Conservation (phyloP, 1,284 basidiomycete species). For the Kalmanozyma brasiliensis region DNA sequence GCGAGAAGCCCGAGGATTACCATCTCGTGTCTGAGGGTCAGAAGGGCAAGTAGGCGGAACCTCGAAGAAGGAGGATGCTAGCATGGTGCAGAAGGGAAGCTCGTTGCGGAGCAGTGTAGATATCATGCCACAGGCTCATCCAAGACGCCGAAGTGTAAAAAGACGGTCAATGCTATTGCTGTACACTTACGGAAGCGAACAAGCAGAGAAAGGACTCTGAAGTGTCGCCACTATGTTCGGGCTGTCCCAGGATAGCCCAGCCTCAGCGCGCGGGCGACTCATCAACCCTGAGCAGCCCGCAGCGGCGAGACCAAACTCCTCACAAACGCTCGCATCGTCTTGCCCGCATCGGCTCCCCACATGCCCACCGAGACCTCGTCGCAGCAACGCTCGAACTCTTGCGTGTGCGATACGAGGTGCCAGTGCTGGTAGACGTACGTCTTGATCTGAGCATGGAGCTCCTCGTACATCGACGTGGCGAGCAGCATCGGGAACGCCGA, state of each 20-base stretch:
- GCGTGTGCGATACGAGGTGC: conserved; percentile 50
- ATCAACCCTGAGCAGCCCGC: conserved; percentile 12
- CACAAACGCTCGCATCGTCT: conserved; percentile 50
- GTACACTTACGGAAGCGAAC: too few relatives aligned
- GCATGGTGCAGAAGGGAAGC: too few relatives aligned
- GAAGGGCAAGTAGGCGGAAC: conserved; percentile 17
- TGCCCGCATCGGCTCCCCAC: conserved; percentile 54
- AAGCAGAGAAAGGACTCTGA: too few relatives aligned
- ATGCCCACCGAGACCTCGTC: conserved; percentile 61
- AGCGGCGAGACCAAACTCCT: conserved; percentile 36
- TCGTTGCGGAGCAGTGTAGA: background rate
- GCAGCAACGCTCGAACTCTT: conserved; percentile 63
- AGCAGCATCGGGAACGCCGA: conserved; percentile 79
- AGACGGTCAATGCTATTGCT: too few relatives aligned
- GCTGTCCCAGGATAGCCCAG: too few relatives aligned
- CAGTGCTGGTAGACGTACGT: conserved; percentile 62
- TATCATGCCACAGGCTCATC: too few relatives aligned
- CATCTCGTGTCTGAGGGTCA: conserved; percentile 47
- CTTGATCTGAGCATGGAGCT: conserved; percentile 59
- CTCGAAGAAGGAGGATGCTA: background rate
- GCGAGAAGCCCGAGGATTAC: conserved; percentile 47
- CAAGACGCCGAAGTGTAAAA: too few relatives aligned
- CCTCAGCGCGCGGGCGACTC: too few relatives aligned
- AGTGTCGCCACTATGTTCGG: too few relatives aligned
- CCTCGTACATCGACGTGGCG: conserved; percentile 67